Conservation (phyloP, 2,329 filamentous ascomycete genomes). For the Aspergillus sp. region DNA sequence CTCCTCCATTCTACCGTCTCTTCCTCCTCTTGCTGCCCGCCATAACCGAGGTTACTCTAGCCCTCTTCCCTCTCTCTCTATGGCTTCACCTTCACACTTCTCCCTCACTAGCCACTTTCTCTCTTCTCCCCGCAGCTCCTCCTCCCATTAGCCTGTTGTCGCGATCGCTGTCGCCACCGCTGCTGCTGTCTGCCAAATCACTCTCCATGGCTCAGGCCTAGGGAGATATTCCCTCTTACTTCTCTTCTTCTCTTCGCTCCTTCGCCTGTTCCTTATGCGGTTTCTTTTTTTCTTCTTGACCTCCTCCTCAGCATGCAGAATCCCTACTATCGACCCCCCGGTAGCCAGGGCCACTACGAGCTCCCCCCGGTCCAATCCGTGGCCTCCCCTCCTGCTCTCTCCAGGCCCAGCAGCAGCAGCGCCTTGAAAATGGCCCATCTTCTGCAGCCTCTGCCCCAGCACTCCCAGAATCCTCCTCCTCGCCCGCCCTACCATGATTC, state of each 20-base stretch:
- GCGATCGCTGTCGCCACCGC: too few species aligned
- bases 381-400: slow-evolving; percentile 25
- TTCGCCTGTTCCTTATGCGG: slow-evolving; percentile 8
- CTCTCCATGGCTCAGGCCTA: too few species aligned
- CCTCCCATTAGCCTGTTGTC: too few species aligned
- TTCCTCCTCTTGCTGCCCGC: slow-evolving; percentile 1
- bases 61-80: slow-evolving; percentile 6
- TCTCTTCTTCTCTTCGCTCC: neutral
- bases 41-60: too few species aligned
- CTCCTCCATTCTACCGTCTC: too few species aligned
- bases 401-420: slow-evolving; percentile 30
- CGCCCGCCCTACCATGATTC: slow-evolving; percentile 28
- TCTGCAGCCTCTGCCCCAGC: slow-evolving; percentile 27
- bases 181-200: too few species aligned
- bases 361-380: slow-evolving; percentile 28
- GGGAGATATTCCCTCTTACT: neutral
- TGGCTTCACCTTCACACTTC: slow-evolving; percentile 1
- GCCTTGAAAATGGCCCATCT: slow-evolving; percentile 35
- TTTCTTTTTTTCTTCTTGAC: slow-evolving; percentile 7
- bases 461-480: slow-evolving; percentile 13
- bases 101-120: too few species aligned
- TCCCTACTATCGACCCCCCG: slow-evolving; percentile 22
- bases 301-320: slow-evolving; percentile 21
- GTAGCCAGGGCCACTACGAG: slow-evolving; percentile 20
- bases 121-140: too few species aligned